Conservation (phyloP, 768 basidiomycete genomes). For the Candolleomyces eurysporus region DNA sequence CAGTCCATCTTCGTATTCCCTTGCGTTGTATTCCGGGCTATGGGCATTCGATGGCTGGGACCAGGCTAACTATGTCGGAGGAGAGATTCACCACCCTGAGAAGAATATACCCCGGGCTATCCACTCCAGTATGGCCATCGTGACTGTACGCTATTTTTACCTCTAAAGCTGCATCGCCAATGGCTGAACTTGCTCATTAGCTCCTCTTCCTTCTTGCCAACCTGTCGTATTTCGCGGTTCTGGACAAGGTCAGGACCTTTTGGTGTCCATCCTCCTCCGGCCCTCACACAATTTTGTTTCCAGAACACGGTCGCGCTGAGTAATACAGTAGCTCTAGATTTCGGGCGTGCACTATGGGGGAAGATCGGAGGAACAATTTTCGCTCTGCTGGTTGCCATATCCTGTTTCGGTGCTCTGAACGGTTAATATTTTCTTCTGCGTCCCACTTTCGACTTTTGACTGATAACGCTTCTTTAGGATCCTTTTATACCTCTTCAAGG, state of each 20-base stretch:
- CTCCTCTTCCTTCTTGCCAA: slow-evolving; percentile 79
- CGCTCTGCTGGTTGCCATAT: slow-evolving; percentile 88
- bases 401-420: slow-evolving; percentile 94
- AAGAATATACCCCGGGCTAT: slow-evolving; percentile 88
- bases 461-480: slow-evolving; percentile 38
- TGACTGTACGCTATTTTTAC: slow-evolving; percentile 52
- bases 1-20: slow-evolving; percentile 82
- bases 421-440: slow-evolving; percentile 38
- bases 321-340: slow-evolving; percentile 90
- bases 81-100: slow-evolving; percentile 79
- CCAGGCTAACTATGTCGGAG: slow-evolving; percentile 87
- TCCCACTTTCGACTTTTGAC: neutral
- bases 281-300: slow-evolving; percentile 1
- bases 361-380: slow-evolving; percentile 84
- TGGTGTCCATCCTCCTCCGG: neutral
- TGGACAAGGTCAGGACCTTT: slow-evolving; percentile 61
- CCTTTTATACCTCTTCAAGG: slow-evolving; percentile 74
- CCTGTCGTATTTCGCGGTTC: slow-evolving; percentile 87
- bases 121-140: slow-evolving; percentile 85
- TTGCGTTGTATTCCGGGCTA: slow-evolving; percentile 93
- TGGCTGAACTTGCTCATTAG: slow-evolving; percentile 32
- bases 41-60: slow-evolving; percentile 99
- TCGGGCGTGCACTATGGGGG: slow-evolving; percentile 84
- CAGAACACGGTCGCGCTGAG: slow-evolving; percentile 69
- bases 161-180: neutral